These are phyloP conservation scores for Capsicum rhomboideum DNA, from an alignment of 257 asterid genomes.

Conservation along the genomic window DNA sequence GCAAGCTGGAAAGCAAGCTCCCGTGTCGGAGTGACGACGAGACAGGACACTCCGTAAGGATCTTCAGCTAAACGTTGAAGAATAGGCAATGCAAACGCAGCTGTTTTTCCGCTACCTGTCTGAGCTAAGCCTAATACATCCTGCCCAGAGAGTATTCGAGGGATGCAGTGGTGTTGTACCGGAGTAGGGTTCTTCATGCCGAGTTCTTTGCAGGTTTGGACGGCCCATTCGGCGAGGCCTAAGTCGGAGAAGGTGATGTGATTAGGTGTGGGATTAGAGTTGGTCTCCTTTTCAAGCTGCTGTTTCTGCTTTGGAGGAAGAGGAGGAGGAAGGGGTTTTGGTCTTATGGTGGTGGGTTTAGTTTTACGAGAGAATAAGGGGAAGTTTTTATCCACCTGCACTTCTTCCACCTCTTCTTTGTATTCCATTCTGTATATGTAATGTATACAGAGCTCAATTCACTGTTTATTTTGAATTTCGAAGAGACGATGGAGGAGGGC, in stretches of 20 bases:
- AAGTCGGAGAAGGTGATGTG: conserved; percentile 59
- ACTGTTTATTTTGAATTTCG: no score
- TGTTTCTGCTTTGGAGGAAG: no score
- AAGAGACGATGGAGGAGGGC: no score
- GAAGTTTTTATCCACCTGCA: conserved; percentile 34
- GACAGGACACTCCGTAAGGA: conserved; percentile 79
- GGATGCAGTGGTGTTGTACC: conserved; percentile 88
- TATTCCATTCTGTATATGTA: neutral
- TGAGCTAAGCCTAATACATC: conserved; percentile 91
- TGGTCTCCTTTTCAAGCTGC: conserved; percentile 39
- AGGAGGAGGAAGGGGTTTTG: neutral
- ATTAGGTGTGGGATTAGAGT: conserved; percentile 45
- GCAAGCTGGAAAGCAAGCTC: conserved; percentile 92
- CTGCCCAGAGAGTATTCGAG: conserved; percentile 68
- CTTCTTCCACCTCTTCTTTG: conserved; percentile 33
- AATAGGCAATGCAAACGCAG: conserved; percentile 88
- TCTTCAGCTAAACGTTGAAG: conserved; percentile 64
- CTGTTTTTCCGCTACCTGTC: conserved; percentile 94
- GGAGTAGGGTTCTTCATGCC: conserved; percentile 88
- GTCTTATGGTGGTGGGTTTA: neutral
- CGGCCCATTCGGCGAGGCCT: conserved; percentile 84
- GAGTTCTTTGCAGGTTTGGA: conserved; percentile 72
- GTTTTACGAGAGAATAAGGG: conserved; percentile 47
- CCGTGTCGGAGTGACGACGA: conserved; percentile 87
- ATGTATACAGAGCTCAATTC: neutral